Conservation (phyloP, 179 eudicot species). For the Vitellaria paradoxa region DNA sequence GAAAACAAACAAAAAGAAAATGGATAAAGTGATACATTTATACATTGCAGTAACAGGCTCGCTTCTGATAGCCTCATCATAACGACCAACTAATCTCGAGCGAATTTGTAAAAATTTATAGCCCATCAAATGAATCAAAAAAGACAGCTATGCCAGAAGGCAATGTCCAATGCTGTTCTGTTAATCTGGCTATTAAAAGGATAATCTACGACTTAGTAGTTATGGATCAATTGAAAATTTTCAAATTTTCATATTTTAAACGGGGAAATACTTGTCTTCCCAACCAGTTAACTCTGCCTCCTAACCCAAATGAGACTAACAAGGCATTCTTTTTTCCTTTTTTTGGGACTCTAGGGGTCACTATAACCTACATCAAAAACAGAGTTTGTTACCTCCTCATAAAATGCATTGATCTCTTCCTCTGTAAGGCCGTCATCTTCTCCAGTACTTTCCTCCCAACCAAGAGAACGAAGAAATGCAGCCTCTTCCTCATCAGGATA, state of each 20-base stretch:
- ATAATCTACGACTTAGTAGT: neutral
- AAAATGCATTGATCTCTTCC: slow-evolving; percentile 83
- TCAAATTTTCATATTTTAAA: too few relatives aligned
- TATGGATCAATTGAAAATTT: neutral
- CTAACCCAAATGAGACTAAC: neutral
- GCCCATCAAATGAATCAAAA: neutral
- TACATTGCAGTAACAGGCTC: neutral
- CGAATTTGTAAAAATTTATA: neutral
- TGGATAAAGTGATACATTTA: neutral
- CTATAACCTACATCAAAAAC: too few relatives aligned
- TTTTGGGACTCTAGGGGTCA: too few relatives aligned
- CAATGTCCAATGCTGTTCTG: neutral
- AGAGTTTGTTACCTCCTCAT: slow-evolving; percentile 47
- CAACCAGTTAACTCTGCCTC: neutral
- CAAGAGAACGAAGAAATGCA: slow-evolving; percentile 76
- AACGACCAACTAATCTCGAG: neutral
- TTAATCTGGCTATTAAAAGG: neutral
- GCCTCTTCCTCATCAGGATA: slow-evolving; percentile 68
- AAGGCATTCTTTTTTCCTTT: neutral
- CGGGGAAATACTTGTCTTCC: neutral
- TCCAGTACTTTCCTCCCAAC: slow-evolving; percentile 80
- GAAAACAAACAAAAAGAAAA: neutral
- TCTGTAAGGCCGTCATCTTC: slow-evolving; percentile 83
- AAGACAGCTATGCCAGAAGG: neutral
- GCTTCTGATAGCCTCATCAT: neutral